A percentile compares a stretch with the other conserved stretches of the same genome.
Evolutionary conservation across 164 flowering plant genomes (phyloP).

Genomic region (Hamamelis virginiana): DNA sequence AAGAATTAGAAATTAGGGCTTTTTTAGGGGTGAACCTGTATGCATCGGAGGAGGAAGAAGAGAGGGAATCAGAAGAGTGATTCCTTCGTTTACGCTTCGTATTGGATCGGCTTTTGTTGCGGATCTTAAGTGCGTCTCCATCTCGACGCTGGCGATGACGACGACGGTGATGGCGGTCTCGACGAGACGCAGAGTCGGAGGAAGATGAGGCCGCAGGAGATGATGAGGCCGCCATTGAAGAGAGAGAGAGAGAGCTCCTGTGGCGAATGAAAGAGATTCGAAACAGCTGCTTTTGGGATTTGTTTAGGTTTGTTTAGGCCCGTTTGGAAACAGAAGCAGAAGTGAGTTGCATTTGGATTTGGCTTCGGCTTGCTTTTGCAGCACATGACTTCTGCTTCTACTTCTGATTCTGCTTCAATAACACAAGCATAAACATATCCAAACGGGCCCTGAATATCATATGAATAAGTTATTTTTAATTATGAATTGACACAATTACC

Average conservation of each 20-base stretch:
- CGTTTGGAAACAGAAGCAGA: too few species aligned
- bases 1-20: not conserved
- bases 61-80: constrained; percentile 33
- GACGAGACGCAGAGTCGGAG: constrained; percentile 32
- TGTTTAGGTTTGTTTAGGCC: too few species aligned
- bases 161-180: constrained; percentile 27
- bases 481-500: too few species aligned
- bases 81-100: constrained; percentile 62
- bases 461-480: too few species aligned
- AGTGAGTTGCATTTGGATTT: too few species aligned
- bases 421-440: too few species aligned
- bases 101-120: constrained; percentile 48
- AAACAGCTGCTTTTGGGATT: too few species aligned
- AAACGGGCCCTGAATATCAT: too few species aligned
- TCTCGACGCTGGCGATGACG: constrained; percentile 37
- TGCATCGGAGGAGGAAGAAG: constrained; percentile 35
- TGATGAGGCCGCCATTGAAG: constrained; percentile 35
- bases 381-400: too few species aligned
- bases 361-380: too few species aligned
- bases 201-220: constrained; percentile 40
- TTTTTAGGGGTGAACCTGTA: constrained; percentile 29
- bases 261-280: too few species aligned
- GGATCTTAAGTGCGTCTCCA: constrained; percentile 51
- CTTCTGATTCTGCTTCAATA: too few species aligned
- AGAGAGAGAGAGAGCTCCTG: constrained; percentile 5